Base-by-base conservation (phyloP, 345 rosid species). In the Combretum micranthum region DNA sequence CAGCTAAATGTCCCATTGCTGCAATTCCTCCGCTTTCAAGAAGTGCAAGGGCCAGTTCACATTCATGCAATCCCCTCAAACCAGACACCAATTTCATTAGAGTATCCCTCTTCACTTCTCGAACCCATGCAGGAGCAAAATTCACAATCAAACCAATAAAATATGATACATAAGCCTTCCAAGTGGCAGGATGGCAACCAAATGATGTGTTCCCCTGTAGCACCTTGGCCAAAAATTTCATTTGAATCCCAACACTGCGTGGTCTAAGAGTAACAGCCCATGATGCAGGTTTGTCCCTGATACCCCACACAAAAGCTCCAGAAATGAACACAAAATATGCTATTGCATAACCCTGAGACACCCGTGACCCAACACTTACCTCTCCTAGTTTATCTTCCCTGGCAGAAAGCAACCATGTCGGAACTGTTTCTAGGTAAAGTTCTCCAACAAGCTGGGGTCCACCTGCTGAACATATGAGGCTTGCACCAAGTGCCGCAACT, bases 101-200 rank as follows among this genome's bases (percentile, higher is more conserved):
- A 2, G 85, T 79, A 60, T 81, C 81, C 6, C 55, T 25, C 69
- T 69, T 75, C 63, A 81, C 76, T 42, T 73, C 77, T 53, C 56
- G 66, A 42, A 81, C 59, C 90, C 87, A 84, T 2, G 71, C 59
- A 2, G 90, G 87, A 42, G 80, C 73, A 53, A 67, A 73, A 39
- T 64, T 75, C 59, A 75, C 83, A 11, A 77, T 42, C 2, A 84
- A 45, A 19, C 81, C 77, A 17, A 77, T 67, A 47, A 81, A 50
- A 44, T 87, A 81, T 8, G 75, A 73, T 13, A 79, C 69, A 52
- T 81, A 84, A 13, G 90, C 83, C 75, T 75, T 81, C 87, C 85
- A 81, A 44, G 81, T 81, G 13, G 69, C 77, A 12, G 71, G 79
- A 53, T 81, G 63, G 47, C 87, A 81, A 7, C 87, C 81, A 11